phyloP scores from a whole-genome alignment of 2,329 filamentous ascomycete genomes.

The Exophiala spinifera region DNA sequence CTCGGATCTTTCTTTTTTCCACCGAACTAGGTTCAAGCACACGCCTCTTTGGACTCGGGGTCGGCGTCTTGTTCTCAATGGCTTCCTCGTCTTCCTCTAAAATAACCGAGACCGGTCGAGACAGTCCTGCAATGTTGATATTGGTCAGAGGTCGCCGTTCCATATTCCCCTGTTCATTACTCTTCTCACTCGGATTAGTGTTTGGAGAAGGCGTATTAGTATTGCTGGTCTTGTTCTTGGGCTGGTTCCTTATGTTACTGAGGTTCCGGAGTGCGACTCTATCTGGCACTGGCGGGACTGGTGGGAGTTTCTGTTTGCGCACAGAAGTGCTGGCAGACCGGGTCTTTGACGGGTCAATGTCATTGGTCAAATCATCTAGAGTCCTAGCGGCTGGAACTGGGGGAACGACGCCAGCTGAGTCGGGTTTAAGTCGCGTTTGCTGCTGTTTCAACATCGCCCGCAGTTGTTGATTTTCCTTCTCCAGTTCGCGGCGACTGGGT shows the following conservation, averaged over 20 bases:
- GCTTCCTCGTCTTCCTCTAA: slow-evolving; percentile 26
- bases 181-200: slow-evolving; percentile 4
- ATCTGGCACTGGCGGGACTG: slow-evolving; percentile 16
- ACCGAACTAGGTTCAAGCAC: neutral
- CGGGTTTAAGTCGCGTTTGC: slow-evolving; percentile 3
- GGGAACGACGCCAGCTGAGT: neutral
- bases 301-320: slow-evolving; percentile 13
- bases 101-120: slow-evolving; percentile 25
- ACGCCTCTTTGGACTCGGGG: slow-evolving; percentile 2
- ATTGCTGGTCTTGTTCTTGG: slow-evolving; percentile 9
- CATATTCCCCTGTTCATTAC: neutral
- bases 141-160: neutral
- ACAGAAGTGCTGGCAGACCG: slow-evolving; percentile 3
- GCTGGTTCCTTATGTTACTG: slow-evolving; percentile 19
- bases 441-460: slow-evolving; percentile 26
- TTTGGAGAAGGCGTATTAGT: neutral
- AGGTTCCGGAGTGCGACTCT: slow-evolving; percentile 16
- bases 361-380: neutral
- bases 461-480: slow-evolving; percentile 30
- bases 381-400: neutral
- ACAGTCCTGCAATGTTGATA: slow-evolving; percentile 7
- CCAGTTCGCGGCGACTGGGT: slow-evolving; percentile 23
- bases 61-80: slow-evolving; percentile 8
- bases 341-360: neutral
- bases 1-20: slow-evolving; percentile 7